Percentiles rank a stretch among this genome's conserved stretches.
These are phyloP conservation scores for Floccularia luteovirens DNA, from an alignment of 768 basidiomycete genomes.

Conservation along the genomic window DNA sequence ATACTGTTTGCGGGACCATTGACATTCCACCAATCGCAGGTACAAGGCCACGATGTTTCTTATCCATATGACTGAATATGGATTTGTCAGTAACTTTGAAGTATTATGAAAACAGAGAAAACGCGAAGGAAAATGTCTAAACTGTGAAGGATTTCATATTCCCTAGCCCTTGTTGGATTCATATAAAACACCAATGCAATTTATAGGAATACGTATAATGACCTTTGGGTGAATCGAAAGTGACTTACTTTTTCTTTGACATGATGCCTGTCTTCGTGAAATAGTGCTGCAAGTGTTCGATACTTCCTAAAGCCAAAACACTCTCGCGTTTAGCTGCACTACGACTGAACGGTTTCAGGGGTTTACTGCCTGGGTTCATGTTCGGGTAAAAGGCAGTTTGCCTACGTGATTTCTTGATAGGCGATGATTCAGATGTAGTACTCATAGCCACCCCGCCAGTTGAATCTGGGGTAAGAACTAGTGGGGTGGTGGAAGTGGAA, in stretches of 20 bases:
- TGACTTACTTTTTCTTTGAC: conserved; percentile 52
- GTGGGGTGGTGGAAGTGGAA: conserved; percentile 40
- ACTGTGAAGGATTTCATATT: no score
- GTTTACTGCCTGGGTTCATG: conserved; percentile 62
- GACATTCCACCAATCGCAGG: conserved; percentile 66
- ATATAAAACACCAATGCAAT: no score
- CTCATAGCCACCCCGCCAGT: conserved; percentile 43
- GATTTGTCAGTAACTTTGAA: conserved; percentile 6
- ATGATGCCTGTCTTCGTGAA: conserved; percentile 85
- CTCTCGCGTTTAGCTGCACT: conserved; percentile 91
- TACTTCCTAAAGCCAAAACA: conserved; percentile 92
- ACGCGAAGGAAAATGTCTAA: not conserved
- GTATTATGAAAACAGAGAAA: conserved; percentile 2
- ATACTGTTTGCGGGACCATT: conserved; percentile 33
- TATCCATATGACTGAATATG: conserved; percentile 30
- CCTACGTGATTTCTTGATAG: conserved; percentile 46
- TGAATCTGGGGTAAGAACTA: conserved; percentile 54
- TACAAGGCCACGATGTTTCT: conserved; percentile 54
- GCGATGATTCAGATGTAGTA: conserved; percentile 11
- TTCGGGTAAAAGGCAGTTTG: conserved; percentile 77
- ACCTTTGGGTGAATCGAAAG: conserved; percentile 4
- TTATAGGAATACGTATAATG: not conserved
- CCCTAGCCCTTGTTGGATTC: no score
- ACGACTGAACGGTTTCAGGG: conserved; percentile 78
- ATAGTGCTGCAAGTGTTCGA: conserved; percentile 92